phyloP scores from a whole-genome alignment of 257 asterid genomes.

The Nicotiana attenuata region DNA sequence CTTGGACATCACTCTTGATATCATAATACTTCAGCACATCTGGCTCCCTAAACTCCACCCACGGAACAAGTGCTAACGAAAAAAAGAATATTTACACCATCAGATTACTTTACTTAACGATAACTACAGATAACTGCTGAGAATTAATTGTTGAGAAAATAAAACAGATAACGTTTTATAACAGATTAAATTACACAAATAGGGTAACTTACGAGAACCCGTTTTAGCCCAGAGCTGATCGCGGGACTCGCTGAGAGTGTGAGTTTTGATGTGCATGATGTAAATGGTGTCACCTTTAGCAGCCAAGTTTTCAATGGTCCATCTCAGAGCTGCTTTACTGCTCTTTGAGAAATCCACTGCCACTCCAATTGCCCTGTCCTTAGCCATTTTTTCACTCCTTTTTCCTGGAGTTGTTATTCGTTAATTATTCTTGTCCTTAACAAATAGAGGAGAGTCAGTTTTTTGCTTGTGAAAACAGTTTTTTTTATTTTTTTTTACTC shows the following conservation, averaged over 20 bases:
- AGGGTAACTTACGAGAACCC: constrained; percentile 56
- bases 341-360: constrained; percentile 90
- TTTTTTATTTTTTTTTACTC: neutral
- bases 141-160: too few species aligned
- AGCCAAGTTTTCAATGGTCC: constrained; percentile 77
- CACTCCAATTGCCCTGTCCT: constrained; percentile 66
- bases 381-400: constrained; percentile 36
- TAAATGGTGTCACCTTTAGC: constrained; percentile 64
- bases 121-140: too few species aligned
- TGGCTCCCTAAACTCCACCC: constrained; percentile 75
- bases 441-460: too few species aligned
- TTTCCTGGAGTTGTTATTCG: neutral
- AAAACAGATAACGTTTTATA: neutral
- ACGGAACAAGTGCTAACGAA: constrained; percentile 63
- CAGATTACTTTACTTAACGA: too few species aligned
- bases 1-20: constrained; percentile 47
- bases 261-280: constrained; percentile 52
- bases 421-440: neutral
- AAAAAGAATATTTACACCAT: neutral
- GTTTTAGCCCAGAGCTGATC: constrained; percentile 47
- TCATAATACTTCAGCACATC: constrained; percentile 67
- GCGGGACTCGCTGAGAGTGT: constrained; percentile 38
- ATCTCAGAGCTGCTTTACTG: constrained; percentile 68
- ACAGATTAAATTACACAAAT: neutral
- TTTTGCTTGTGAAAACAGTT: neutral